These are phyloP conservation scores for Sclerospora graminicola DNA, from an alignment of 352 stramenopile species.

Conservation along the genomic window DNA sequence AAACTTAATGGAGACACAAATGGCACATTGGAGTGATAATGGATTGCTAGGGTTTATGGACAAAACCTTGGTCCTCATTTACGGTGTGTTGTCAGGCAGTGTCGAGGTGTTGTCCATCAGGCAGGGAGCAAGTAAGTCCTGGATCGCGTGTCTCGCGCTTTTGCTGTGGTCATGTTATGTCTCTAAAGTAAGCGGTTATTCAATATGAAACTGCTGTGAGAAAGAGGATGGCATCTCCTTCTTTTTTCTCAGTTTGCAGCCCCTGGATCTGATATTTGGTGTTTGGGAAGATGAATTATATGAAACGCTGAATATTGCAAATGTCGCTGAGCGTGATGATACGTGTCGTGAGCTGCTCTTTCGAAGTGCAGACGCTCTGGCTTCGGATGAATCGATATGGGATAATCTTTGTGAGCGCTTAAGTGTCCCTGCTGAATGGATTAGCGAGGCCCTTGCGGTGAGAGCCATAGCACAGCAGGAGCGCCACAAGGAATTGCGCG, in stretches of 20 bases:
- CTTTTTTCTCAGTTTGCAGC: constrained; percentile 22
- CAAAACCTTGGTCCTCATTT: constrained; percentile 44
- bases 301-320: constrained; percentile 66
- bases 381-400: constrained; percentile 24
- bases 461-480: constrained; percentile 33
- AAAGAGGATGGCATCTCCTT: constrained; percentile 27
- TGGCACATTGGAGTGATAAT: constrained; percentile 47
- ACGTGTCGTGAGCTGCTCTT: constrained; percentile 55
- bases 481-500: constrained; percentile 57
- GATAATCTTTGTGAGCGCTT: constrained; percentile 43
- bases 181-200: constrained; percentile 33
- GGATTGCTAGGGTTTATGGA: constrained; percentile 48
- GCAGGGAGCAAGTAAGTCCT: constrained; percentile 36
- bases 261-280: constrained; percentile 15
- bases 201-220: constrained; percentile 33
- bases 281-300: constrained; percentile 69
- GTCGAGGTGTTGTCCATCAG: constrained; percentile 49
- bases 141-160: constrained; percentile 48
- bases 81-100: constrained; percentile 49
- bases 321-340: constrained; percentile 38
- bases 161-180: constrained; percentile 43
- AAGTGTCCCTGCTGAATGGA: constrained; percentile 45
- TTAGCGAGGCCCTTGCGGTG: constrained; percentile 61
- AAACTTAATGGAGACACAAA: constrained; percentile 37
- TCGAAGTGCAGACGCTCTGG: constrained; percentile 49